Evolutionary conservation across 2,329 filamentous ascomycete species (phyloP).

Genomic region (Cytospora paraplurivora): DNA sequence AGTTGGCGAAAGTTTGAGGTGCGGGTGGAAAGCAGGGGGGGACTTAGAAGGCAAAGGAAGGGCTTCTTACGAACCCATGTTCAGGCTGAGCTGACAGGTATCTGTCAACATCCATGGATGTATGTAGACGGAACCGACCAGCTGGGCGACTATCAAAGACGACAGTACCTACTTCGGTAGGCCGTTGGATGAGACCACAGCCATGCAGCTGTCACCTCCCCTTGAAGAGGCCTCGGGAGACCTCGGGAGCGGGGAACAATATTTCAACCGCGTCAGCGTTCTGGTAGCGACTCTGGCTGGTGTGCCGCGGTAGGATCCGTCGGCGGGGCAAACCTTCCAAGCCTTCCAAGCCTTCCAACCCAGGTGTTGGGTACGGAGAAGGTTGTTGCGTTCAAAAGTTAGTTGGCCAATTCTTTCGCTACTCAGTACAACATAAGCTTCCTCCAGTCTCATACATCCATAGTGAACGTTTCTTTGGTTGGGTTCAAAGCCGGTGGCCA

Average conservation of each 20-base stretch:
- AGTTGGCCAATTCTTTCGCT: not conserved
- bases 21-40: not conserved
- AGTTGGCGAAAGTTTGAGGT: not conserved
- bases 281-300: not conserved
- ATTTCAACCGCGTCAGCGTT: not conserved
- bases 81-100: not conserved
- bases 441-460: not conserved
- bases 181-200: not conserved
- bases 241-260: slow-evolving; percentile 1
- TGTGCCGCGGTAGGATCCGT: not conserved
- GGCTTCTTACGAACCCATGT: not conserved
- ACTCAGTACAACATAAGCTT: not conserved
- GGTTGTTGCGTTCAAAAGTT: not conserved
- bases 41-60: not conserved
- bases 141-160: not conserved
- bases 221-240: not conserved
- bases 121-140: too few relatives aligned
- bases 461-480: not conserved
- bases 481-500: too few relatives aligned
- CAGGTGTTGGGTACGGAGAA: not conserved
- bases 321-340: not conserved
- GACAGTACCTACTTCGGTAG: not conserved
- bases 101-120: not conserved
- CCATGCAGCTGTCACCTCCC: not conserved
- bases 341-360: not conserved